These are phyloP conservation scores for Gaeumannomyces tritici DNA, from an alignment of 2,329 filamentous ascomycete genomes.

Conservation along the genomic window DNA sequence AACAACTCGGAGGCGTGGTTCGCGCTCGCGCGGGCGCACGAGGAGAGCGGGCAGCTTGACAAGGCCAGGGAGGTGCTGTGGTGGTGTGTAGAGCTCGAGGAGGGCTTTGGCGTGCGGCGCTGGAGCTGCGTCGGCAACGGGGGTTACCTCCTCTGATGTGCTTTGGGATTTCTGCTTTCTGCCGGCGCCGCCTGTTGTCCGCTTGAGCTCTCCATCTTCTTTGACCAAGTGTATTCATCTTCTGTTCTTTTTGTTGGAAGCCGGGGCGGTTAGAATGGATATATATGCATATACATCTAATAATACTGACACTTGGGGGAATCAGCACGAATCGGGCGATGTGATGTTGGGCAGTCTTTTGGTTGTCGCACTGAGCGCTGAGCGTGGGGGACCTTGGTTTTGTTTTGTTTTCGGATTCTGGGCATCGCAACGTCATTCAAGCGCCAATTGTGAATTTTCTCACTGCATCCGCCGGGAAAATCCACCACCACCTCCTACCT, in stretches of 20 bases:
- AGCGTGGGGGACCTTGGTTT: no score
- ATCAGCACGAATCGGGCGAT: no score
- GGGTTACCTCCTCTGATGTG: constrained; percentile 50
- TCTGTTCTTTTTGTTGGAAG: neutral
- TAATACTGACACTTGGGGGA: neutral
- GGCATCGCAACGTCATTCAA: no score
- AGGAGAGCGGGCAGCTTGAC: constrained; percentile 73
- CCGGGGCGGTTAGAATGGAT: neutral
- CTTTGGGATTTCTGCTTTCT: neutral
- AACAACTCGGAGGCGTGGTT: constrained; percentile 93
- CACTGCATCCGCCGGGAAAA: neutral
- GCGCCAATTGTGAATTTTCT: neutral
- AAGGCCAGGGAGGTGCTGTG: constrained; percentile 89
- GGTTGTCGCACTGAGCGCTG: no score
- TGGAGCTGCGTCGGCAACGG: constrained; percentile 65
- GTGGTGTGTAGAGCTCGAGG: constrained; percentile 96
- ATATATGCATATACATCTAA: neutral
- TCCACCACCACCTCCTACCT: neutral
- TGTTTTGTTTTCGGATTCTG: no score
- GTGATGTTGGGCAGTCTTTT: no score
- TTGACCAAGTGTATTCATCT: neutral
- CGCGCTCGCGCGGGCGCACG: constrained; percentile 74
- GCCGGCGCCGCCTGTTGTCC: no score
- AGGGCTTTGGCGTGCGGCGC: constrained; percentile 66
- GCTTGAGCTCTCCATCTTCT: no score